Base-by-base conservation (phyloP, 1,284 basidiomycete genomes). In the Apiotrichum gamsii region DNA sequence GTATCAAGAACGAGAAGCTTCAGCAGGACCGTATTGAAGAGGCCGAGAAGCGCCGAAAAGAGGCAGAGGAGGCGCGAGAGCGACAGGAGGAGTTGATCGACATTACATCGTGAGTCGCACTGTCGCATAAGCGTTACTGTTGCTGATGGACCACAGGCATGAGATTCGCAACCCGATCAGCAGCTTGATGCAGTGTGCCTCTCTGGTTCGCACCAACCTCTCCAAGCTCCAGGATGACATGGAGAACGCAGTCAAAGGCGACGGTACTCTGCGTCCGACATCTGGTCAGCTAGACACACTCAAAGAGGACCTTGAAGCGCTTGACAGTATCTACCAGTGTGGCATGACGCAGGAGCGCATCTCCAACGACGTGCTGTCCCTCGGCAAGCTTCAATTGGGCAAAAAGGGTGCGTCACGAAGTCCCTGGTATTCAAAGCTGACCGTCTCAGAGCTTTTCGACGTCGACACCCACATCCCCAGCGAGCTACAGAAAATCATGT, bases 301-400 rank as follows among this genome's bases (percentile, higher is more conserved):
- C 44, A 63, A 70, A 11, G 72, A 74, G 39, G 72, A 70, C 51
- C 53, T 74, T 5, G 71, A 70, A 9, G 63, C 67, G 3, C 45
- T 69, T 33, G 68, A 68, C 46, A 65, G 65, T 41, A 67, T 71
- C 36, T 69, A 70, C 43, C 64, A 67, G 44, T 67, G 65, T 45
- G 73, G 72, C 24, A 52, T 74, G 21, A 59, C 70, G 13, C 74
- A 75, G 58, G 72, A 74, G 50, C 61, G 72, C 29, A 74, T 75
- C 39, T 67, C 67, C 30, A 74, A 75, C 45, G 74, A 76, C 47
- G 70, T 75, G 9, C 60, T 75, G n/a, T 73, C 73, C 8, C 54
- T 76, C 13, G 73, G 72, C 9, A 58, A 72, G 30, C 69, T 76
- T 33, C 73, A 72, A 40, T 58, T 72, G 9, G 49, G 47, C 46